phyloP scores from a whole-genome alignment of 176 grass and related monocot species.

The Aegilops longissima region DNA sequence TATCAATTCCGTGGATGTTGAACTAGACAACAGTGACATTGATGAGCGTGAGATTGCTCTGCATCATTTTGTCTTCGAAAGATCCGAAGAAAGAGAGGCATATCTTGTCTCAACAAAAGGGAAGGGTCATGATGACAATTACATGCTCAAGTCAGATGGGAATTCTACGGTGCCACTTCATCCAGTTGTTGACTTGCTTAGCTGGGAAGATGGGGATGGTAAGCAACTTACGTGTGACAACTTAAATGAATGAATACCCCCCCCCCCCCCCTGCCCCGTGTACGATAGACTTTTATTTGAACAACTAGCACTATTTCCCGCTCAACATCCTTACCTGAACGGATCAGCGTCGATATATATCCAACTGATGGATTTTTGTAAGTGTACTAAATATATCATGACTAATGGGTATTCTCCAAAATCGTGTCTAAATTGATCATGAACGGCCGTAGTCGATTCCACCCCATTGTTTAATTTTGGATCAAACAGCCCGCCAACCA shows the following conservation, averaged over 20 bases:
- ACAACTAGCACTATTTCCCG: no score
- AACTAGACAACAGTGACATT: constrained; percentile 76
- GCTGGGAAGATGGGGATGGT: constrained; percentile 68
- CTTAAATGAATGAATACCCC: constrained; percentile 29
- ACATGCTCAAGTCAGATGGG: constrained; percentile 14
- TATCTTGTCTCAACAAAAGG: constrained; percentile 47
- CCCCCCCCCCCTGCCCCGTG: no score
- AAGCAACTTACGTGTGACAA: constrained; percentile 29
- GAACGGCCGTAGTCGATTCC: background rate
- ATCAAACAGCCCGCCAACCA: background rate
- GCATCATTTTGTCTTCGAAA: constrained; percentile 55
- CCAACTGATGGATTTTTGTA: background rate
- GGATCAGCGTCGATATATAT: background rate
- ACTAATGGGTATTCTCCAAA: background rate
- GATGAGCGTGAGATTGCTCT: constrained; percentile 60
- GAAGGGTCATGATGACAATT: constrained; percentile 42
- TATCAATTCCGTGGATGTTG: constrained; percentile 71
- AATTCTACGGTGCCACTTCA: constrained; percentile 27
- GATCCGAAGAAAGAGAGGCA: constrained; percentile 45
- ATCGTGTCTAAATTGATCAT: background rate
- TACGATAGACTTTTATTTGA: no score
- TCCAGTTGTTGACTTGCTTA: constrained; percentile 54
- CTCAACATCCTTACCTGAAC: background rate
- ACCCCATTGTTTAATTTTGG: background rate
- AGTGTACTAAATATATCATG: background rate